Conservation (phyloP, 805 yeast species). For the Candida coleopterorum region DNA sequence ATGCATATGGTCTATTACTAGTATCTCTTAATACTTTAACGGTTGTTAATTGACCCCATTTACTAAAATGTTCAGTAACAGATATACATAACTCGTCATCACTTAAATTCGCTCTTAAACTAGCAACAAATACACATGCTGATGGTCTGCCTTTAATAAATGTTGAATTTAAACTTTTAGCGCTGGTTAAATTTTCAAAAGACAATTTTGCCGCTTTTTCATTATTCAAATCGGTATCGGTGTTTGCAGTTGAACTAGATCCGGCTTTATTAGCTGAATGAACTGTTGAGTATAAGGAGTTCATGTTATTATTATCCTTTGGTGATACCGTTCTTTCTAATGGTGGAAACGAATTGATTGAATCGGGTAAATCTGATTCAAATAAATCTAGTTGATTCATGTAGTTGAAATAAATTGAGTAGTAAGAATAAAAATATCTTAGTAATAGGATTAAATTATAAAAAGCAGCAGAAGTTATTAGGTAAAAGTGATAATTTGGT, state of each 20-base stretch:
- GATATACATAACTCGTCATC: constrained; percentile 72
- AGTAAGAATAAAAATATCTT: too few relatives aligned
- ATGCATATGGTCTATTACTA: constrained; percentile 81
- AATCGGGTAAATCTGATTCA: constrained; percentile 6
- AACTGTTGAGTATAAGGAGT: constrained; percentile 8
- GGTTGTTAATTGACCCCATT: constrained; percentile 66
- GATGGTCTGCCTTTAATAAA: constrained; percentile 61
- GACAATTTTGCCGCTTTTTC: background rate
- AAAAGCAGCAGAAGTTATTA: too few relatives aligned
- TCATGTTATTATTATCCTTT: constrained; percentile 3
- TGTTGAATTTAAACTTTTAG: background rate
- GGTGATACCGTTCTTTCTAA: constrained; percentile 4
- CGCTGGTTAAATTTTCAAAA: background rate
- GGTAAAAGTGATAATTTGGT: too few relatives aligned
- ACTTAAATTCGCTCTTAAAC: constrained; percentile 57
- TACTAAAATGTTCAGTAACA: constrained; percentile 61
- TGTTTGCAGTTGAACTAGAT: constrained; percentile 4
- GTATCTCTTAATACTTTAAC: constrained; percentile 84
- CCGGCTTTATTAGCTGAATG: constrained; percentile 2
- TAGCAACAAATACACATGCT: constrained; percentile 84
- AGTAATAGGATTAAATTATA: too few relatives aligned
- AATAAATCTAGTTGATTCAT: background rate
- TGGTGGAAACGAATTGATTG: constrained; percentile 3
- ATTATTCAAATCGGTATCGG: background rate
- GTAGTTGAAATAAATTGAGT: too few relatives aligned